These are phyloP conservation scores for Xylona heveae DNA, from an alignment of 495 filamentous ascomycete genomes.

Conservation along the genomic window DNA sequence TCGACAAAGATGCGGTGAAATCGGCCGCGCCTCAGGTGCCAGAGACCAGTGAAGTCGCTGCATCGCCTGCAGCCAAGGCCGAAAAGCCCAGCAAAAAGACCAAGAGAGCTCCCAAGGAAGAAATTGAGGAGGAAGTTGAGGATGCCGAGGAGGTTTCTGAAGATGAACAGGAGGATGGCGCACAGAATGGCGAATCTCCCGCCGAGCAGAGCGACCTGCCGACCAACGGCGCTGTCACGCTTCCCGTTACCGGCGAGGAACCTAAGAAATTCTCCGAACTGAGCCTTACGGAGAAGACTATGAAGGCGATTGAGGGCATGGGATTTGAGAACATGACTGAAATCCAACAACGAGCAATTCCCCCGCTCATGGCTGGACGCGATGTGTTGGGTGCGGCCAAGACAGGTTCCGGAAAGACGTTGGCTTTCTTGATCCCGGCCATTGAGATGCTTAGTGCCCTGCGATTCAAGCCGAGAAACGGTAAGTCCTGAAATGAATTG, in stretches of 20 bases:
- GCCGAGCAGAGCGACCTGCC: conserved; percentile 23
- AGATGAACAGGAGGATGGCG: conserved; percentile 3
- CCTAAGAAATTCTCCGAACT: conserved; percentile 56
- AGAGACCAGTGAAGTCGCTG: too few relatives aligned
- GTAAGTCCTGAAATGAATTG: too few relatives aligned
- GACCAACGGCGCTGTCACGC: conserved; percentile 23
- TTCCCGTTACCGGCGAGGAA: conserved; percentile 31
- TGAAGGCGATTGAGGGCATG: conserved; percentile 78
- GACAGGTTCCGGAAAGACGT: conserved; percentile 88
- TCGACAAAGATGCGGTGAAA: conserved; percentile 1
- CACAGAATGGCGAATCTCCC: background rate
- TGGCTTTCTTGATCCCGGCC: conserved; percentile 86
- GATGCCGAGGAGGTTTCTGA: conserved; percentile 3
- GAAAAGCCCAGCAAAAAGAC: conserved; percentile 13
- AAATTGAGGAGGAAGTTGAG: conserved; percentile 5
- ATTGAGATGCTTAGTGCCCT: conserved; percentile 85
- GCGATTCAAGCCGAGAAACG: conserved; percentile 67
- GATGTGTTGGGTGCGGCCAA: conserved; percentile 95
- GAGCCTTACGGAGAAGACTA: conserved; percentile 67
- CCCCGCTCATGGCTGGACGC: conserved; percentile 67
- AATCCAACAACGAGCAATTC: conserved; percentile 76
- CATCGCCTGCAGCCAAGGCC: conserved; percentile 2
- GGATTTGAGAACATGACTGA: conserved; percentile 89
- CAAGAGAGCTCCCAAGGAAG: conserved; percentile 10
- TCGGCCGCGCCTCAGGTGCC: too few relatives aligned